Evolutionary conservation across 768 basidiomycete species (phyloP), one percentile per base, ranked within the genome.

Genomic region (Sistotremastrum niveocremeum): DNA sequence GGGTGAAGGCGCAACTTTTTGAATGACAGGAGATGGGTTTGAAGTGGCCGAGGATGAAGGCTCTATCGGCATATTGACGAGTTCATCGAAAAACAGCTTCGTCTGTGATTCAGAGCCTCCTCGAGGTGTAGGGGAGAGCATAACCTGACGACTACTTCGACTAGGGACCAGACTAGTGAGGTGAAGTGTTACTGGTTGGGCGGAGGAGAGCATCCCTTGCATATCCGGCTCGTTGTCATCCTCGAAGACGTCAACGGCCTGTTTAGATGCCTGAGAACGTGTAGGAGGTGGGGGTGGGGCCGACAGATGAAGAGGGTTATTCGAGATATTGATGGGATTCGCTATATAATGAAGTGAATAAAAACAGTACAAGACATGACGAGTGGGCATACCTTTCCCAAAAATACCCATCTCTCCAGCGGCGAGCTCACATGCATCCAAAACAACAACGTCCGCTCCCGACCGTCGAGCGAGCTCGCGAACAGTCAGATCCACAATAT

Each of bases 371-470:
- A 33, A 9, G 47, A 41, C 49, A 30, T 8, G 44, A 33, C 34
- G 7, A 43, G 37, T 20, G 52, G 47, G 54, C 54, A 42, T 44
- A 81, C 84, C 84, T 71, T 79, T 74, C 30, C 90, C 89, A 59
- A 88, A 88, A 12, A 72, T 68, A 3, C 90, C 90, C 69, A 79
- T 84, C 60, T 87, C 81, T n/a, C 89, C 87, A 3, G 88, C 81
- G 34, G 84, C 88, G 12, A 94, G 67, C 49, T 91, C 84, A 6
- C 81, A 77, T 3, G 82, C 68, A 64, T 97, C 91, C 42, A 97
- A 58, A 9, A 90, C 75, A 6, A 93, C 69, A 7, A 95, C 79
- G 51, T 95, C 93, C 12, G 88, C 75, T 30, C 73, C 76, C 2
- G 80, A 77, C 45, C 73, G 71, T 41, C 73, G 71, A 4, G 86